Base-by-base conservation (phyloP, 106 monocot species). In the Alisma plantagoaquatica region DNA sequence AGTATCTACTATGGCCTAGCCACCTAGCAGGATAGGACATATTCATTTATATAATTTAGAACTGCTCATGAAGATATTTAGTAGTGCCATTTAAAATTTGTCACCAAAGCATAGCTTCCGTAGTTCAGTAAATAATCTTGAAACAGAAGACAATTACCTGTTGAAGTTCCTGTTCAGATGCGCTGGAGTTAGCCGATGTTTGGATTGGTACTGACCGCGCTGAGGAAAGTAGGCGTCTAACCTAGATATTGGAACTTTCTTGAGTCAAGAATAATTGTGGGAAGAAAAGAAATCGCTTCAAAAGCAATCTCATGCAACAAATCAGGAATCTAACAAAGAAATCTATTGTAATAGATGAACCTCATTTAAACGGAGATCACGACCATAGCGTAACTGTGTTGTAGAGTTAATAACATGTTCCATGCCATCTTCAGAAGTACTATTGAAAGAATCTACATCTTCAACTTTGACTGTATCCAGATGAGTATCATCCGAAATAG, bases 341-440 rank as follows among this genome's bases (percentile, higher is more conserved):
- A 59, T n/a, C 15, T 12, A 29, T n/a, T n/a, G n/a, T 7, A 38
- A 6, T 14, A 52, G 63, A 23, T 47, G 58, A 68, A 96, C 94
- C 94, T 96, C 94, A 73, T 84, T 88, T 51, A 96, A 62, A 18
- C 94, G 71, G 23, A 96, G 66, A 79, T 96, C 94, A 68, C 81
- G 70, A 10, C 94, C 94, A 78, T 59, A 96, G n/a, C 88, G 77
- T 59, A 96, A 45, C 49, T 81, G 80, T 19, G 80, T 81, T 54
- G 67, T 71, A 24, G 80, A 89, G 54, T 75, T 84, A 54, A 88
- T 76, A 31, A 89, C 78, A 43, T 96, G 84, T 16, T 89, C 94
- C 94, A 88, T 96, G 29, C 94, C 94, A 88, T 96, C 94, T 64
- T 81, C 88, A 19, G 63, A 48, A 29, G 70, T 60, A 64, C 57